Evolutionary conservation across 305 asterid species (phyloP).

Genomic region (Rubia peregrina): DNA sequence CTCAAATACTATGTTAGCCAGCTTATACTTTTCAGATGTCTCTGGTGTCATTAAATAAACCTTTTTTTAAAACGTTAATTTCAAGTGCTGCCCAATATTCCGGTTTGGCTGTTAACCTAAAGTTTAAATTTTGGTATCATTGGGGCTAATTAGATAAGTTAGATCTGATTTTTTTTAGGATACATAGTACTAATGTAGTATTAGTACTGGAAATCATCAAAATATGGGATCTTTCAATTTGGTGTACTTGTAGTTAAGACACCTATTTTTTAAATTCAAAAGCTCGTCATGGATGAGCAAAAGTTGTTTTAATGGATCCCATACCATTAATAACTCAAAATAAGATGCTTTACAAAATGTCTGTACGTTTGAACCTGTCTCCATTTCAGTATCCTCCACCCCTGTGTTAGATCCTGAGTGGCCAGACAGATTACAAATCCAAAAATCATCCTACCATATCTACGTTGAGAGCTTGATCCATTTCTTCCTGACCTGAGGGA

Average conservation of each 20-base stretch:
- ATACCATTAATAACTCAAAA: no score
- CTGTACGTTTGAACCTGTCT: no score
- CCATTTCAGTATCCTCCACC: no score
- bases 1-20: neutral
- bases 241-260: neutral
- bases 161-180: neutral
- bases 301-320: no score
- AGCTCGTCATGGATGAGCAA: no score
- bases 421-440: no score
- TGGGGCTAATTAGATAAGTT: slow-evolving; percentile 13
- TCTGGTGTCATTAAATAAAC: neutral
- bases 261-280: neutral
- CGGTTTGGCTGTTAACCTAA: slow-evolving; percentile 19
- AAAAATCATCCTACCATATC: no score
- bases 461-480: no score
- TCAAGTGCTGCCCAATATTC: neutral
- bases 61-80: neutral
- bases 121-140: neutral
- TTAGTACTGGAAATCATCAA: neutral
- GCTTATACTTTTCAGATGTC: neutral
- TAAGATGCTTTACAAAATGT: no score
- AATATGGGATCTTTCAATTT: neutral
- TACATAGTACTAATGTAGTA: neutral
- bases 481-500: no score
- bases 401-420: no score